Evolutionary conservation across 495 filamentous ascomycete genomes (phyloP).

Genomic region (Friedmanniomyces endolithicus): DNA sequence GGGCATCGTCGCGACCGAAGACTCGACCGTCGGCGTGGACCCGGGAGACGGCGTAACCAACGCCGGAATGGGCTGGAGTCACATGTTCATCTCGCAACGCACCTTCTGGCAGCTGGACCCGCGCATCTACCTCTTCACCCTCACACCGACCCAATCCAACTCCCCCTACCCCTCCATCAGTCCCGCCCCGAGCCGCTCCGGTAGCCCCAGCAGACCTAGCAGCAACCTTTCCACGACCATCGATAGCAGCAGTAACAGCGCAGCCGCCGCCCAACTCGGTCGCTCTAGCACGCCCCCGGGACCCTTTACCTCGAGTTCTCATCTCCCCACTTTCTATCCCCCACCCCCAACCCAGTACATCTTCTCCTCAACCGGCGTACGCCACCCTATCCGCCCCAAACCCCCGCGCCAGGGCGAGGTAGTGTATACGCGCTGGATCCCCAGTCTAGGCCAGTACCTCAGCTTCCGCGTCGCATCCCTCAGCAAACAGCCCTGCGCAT

Average conservation of each 20-base stretch:
- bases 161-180: conserved; percentile 49
- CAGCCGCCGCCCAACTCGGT: neutral
- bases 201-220: conserved; percentile 43
- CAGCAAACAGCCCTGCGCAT: conserved; percentile 40
- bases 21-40: conserved; percentile 60
- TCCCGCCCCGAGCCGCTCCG: conserved; percentile 41
- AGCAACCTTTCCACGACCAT: conserved; percentile 17
- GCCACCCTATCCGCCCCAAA: conserved; percentile 81
- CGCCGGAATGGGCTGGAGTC: conserved; percentile 52
- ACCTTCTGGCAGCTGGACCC: conserved; percentile 90
- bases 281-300: conserved; percentile 35
- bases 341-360: conserved; percentile 70
- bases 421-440: conserved; percentile 80
- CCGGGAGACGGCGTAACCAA: conserved; percentile 39
- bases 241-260: neutral
- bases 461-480: conserved; percentile 70
- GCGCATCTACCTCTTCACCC: conserved; percentile 73
- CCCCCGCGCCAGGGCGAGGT: conserved; percentile 77
- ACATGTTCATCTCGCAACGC: conserved; percentile 69
- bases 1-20: conserved; percentile 65
- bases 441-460: conserved; percentile 69
- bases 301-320: conserved; percentile 62
- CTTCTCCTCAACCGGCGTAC: conserved; percentile 55
- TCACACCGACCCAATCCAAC: conserved; percentile 44
- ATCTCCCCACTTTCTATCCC: conserved; percentile 83